Base-by-base conservation (phyloP, 805 yeast genomes). In the Saturnispora hagleri region DNA sequence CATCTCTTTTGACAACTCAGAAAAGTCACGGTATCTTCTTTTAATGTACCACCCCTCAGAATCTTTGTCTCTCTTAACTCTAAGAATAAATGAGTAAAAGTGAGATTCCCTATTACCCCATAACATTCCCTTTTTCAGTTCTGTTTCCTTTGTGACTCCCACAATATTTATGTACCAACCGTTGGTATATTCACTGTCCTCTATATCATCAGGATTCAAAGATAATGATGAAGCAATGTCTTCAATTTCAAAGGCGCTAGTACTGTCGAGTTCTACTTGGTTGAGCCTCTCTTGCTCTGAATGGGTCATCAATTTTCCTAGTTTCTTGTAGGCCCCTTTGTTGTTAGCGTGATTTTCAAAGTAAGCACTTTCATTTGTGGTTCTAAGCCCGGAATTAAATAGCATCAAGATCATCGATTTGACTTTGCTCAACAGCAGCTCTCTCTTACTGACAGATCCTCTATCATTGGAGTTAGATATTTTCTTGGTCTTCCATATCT, bases 401-500 rank as follows among this genome's bases (percentile, higher is more conserved):
- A 88, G 72, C 61, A 89, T 70, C 27, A 86, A 66, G 18, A 89
- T 65, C 47, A 86, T 70, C 41, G 83, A 76, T 45, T 80, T 73
- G n/a, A 88, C 52, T 58, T 84, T 85, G 53, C 70, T 67, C 22
- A 81, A 81, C 46, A 82, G 67, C 56, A 85, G 78, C 59, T 78
- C 76, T 31, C 89, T 73, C 60, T 93, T 84, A 2, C 89, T 79
- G n/a, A 79, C 70, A 55, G 85, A 88, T 15, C 81, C 84, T 33
- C 97, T 72, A 58, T 88, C 96, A 42, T 79, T 78, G 26, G 90
- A 77, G 52, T 81, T 77, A 55, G 89, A 81, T 47, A 91, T 79
- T 43, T 80, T 79, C 63, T 87, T 80, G 20, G 74, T 69, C 65
- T 86, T 84, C 69, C 93, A 82, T 51, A 83, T 77, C 62, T 89